Conservation (phyloP, 2,329 filamentous ascomycete species). For the Penicillium psychrosexuale region DNA sequence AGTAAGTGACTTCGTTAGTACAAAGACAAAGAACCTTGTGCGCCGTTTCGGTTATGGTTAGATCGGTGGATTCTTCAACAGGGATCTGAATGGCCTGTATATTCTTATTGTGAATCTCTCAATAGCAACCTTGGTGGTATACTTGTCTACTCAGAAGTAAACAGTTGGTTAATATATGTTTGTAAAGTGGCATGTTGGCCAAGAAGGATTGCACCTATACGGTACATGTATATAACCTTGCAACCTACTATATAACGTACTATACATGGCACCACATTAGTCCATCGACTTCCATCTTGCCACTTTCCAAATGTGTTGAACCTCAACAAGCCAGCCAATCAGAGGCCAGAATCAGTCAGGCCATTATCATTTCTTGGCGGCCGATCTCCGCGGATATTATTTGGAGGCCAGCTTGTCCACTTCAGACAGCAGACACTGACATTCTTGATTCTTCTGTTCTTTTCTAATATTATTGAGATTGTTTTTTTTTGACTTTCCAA, state of each 20-base stretch:
- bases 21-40: background rate
- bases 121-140: background rate
- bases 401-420: conserved; percentile 13
- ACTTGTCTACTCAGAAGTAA: background rate
- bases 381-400: conserved; percentile 6
- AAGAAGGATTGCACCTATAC: background rate
- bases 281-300: background rate
- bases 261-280: background rate
- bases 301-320: background rate
- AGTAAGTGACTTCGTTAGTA: background rate
- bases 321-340: background rate
- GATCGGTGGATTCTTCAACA: too few relatives aligned
- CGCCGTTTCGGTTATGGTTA: background rate
- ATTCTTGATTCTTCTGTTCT: background rate
- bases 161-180: background rate
- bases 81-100: background rate
- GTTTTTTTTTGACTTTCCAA: background rate
- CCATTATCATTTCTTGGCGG: conserved; percentile 9
- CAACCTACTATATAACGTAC: background rate
- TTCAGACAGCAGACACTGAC: background rate
- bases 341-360: background rate
- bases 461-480: background rate
- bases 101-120: background rate
- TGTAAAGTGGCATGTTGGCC: background rate
- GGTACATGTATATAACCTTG: background rate